Evolutionary conservation across 164 flowering plant species (phyloP).

Genomic region (Akebia trifoliata): DNA sequence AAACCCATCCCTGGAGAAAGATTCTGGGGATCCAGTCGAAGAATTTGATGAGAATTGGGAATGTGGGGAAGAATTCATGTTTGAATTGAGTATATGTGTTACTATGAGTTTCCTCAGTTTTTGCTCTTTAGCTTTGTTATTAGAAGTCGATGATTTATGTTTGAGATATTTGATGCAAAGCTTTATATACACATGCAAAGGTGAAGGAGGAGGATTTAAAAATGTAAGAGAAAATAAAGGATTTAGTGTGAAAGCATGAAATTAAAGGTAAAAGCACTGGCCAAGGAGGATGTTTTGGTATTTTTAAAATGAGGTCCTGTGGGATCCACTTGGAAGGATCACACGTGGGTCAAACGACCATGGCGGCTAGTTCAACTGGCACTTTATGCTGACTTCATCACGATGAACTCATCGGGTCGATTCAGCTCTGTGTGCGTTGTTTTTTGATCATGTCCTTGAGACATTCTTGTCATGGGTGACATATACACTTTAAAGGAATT

Average conservation of each 20-base stretch:
- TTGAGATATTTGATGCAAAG: not conserved
- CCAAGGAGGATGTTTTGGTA: conserved; percentile 6
- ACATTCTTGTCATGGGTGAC: no score
- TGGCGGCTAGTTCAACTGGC: no score
- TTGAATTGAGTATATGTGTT: not conserved
- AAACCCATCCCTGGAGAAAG: conserved; percentile 10
- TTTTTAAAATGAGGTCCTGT: no score
- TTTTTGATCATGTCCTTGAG: no score
- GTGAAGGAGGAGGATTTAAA: not conserved
- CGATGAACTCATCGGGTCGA: no score
- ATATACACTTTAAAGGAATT: no score
- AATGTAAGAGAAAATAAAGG: not conserved
- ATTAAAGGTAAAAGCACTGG: conserved; percentile 1
- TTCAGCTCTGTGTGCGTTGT: no score
- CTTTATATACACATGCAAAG: not conserved
- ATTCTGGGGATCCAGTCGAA: conserved; percentile 19
- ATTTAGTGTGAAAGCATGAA: no score
- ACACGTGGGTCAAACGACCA: no score
- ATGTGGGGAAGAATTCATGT: conserved; percentile 16
- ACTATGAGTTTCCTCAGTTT: no score
- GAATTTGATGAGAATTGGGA: conserved; percentile 20
- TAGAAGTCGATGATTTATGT: not conserved
- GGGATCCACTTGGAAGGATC: no score
- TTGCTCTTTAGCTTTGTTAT: not conserved
- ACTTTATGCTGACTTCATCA: no score